phyloP scores from a whole-genome alignment of 2,329 filamentous ascomycete genomes.

The Sclerotinia minor region DNA sequence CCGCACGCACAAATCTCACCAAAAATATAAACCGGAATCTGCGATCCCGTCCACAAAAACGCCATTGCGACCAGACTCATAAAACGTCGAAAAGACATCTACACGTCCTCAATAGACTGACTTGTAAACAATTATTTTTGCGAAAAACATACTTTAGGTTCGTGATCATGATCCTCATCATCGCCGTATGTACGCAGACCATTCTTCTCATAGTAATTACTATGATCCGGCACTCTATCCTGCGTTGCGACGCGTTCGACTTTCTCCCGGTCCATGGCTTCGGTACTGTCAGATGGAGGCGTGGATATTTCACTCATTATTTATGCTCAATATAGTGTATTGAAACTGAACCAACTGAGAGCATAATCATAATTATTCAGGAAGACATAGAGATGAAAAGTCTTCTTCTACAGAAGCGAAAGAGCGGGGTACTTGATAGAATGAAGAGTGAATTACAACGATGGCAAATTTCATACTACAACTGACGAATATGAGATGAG shows the following conservation, averaged over 20 bases:
- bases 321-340: not conserved
- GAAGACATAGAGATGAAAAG: not conserved
- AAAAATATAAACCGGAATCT: slow-evolving; percentile 58
- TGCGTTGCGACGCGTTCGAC: not conserved
- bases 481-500: not conserved
- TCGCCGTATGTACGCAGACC: slow-evolving; percentile 49
- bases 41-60: slow-evolving; percentile 61
- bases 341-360: not conserved
- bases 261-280: not conserved
- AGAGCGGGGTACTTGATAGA: not conserved
- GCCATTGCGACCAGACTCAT: slow-evolving; percentile 58
- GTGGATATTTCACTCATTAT: slow-evolving; percentile 1
- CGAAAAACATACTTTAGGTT: slow-evolving; percentile 45
- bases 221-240: slow-evolving; percentile 33
- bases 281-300: not conserved
- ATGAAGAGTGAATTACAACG: not conserved
- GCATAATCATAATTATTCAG: not conserved
- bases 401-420: not conserved
- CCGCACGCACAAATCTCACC: slow-evolving; percentile 37
- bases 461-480: not conserved
- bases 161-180: slow-evolving; percentile 49
- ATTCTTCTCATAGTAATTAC: slow-evolving; percentile 31
- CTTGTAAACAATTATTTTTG: no score
- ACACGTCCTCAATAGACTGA: slow-evolving; percentile 48
- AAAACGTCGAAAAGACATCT: slow-evolving; percentile 57